Evolutionary conservation across 2,329 filamentous ascomycete genomes (phyloP).

Genomic region (Fusarium anthophilum): DNA sequence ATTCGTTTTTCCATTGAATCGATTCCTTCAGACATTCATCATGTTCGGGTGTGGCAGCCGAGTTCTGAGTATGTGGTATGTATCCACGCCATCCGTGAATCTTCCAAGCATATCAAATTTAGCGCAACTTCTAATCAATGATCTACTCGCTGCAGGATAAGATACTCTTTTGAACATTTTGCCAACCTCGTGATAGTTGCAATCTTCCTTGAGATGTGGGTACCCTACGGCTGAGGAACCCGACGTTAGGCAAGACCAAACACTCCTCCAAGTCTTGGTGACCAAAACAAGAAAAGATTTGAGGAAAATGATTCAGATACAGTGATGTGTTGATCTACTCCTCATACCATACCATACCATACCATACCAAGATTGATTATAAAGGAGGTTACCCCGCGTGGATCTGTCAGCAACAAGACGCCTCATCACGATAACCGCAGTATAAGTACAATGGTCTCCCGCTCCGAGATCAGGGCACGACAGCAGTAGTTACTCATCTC

Average conservation of each 20-base stretch:
- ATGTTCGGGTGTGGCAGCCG: neutral
- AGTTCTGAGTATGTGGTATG: neutral
- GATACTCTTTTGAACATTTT: neutral
- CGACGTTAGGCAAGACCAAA: neutral
- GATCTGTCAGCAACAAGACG: conserved; percentile 1
- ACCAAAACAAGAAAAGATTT: neutral
- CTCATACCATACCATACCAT: neutral
- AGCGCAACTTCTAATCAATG: neutral
- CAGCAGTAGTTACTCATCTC: neutral
- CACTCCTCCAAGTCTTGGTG: neutral
- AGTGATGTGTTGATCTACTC: neutral
- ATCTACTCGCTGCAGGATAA: neutral
- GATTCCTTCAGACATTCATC: neutral
- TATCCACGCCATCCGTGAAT: neutral
- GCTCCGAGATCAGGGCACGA: neutral
- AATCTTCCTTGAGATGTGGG: neutral
- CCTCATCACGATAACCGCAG: neutral
- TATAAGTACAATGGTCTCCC: neutral
- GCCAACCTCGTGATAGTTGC: neutral
- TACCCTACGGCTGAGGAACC: conserved; percentile 2
- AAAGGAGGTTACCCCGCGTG: neutral
- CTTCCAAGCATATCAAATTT: neutral
- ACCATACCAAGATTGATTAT: neutral
- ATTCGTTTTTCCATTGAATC: neutral
- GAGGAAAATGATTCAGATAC: neutral